Percentiles rank a stretch among this genome's conserved stretches.
These are phyloP conservation scores for Melaleuca quinquenervia DNA, from an alignment of 345 rosid genomes.

Conservation along the genomic window DNA sequence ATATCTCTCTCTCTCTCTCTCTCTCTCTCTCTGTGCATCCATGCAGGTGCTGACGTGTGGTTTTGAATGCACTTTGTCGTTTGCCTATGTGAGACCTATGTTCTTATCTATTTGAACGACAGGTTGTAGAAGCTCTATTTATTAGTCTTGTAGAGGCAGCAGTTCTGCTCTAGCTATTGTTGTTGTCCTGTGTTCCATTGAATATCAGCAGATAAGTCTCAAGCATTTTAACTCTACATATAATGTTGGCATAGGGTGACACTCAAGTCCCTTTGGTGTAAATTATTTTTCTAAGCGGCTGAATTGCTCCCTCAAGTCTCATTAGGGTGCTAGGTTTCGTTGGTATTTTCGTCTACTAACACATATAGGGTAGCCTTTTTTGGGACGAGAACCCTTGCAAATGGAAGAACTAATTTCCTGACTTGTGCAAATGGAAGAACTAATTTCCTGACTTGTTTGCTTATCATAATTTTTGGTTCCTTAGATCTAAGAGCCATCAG, in stretches of 20 bases:
- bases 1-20: not conserved
- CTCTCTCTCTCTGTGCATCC: not conserved
- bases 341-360: not conserved
- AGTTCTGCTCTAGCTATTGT: not conserved
- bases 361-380: not conserved
- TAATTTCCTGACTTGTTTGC: not conserved
- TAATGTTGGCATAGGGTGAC: not conserved
- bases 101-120: not conserved
- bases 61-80: not conserved
- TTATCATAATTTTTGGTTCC: not conserved
- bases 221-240: not conserved
- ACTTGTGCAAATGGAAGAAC: not conserved
- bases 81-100: not conserved
- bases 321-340: not conserved
- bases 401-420: not conserved
- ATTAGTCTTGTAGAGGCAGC: not conserved
- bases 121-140: not conserved
- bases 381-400: not conserved
- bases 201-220: not conserved
- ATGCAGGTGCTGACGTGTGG: not conserved
- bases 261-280: not conserved
- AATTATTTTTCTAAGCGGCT: not conserved
- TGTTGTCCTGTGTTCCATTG: not conserved
- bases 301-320: not conserved
- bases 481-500: not conserved